Base-by-base conservation (phyloP, 768 basidiomycete genomes). In the Lactarius akahatsu region DNA sequence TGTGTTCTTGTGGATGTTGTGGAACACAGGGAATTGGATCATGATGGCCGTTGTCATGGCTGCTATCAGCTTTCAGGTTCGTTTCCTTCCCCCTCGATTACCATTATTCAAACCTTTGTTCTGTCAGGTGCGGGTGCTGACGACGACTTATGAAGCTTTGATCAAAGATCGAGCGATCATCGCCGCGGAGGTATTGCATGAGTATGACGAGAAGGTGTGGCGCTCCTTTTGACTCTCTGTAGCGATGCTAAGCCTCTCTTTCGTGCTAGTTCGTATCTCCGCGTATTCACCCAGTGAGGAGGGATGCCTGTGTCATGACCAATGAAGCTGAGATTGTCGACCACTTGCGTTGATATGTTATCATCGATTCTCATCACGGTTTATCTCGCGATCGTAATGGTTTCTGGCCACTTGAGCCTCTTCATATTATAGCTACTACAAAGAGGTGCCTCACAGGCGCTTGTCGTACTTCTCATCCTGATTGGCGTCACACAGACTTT, bases 261-360 rank as follows among this genome's bases (percentile, higher is more conserved):
- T 11, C 55, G 23, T 34, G 38, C 13, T 59, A 94, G 91, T 94
- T 92, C 73, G 92, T 94, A 3, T 85, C 89, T 71, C 93, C 92
- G n/a, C 85, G 87, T 67, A 76, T 92, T 67, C 88, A 90, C 71
- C 89, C 89, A 8, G 80, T 94, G 26, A 85, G 89, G 36, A 85
- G 80, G 65, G 92, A 94, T 69, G 91, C 85, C 1, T 86, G 88
- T 4, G 89, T 92, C 32, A 92, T 92, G 91, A 94, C 92, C 2
- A 87, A 92, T 74, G 82, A 94, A 72, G 84, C 89, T 1, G 92
- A 94, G 80, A 82, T 91, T 68, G 83, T 91, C 10, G 81, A 84
- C 69, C 70, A 84, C 36, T 86, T 82, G 83, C 52, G 52, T 16
- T 59, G 59, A 59, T 63, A n/a, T 32, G 56, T 47, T 47, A 63